These are phyloP conservation scores for Lactarius deliciosus DNA, from an alignment of 768 basidiomycete species.

Conservation along the genomic window DNA sequence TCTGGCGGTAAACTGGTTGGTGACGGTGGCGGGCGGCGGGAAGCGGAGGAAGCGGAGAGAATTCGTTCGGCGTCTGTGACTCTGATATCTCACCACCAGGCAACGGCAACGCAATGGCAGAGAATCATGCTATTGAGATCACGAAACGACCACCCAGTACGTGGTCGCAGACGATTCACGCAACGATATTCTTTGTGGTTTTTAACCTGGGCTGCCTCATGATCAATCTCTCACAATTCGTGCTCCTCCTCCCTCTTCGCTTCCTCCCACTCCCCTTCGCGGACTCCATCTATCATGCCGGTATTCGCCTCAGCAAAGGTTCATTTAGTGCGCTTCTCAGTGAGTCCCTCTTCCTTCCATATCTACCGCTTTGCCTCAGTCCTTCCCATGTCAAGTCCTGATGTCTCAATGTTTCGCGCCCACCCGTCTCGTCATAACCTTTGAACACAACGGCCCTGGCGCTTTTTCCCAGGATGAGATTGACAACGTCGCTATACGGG, in stretches of 20 bases:
- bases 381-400: conserved; percentile 49
- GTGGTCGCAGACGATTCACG: conserved; percentile 53
- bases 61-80: background rate
- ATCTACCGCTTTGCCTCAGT: background rate
- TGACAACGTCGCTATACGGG: conserved; percentile 53
- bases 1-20: background rate
- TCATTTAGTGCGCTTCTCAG: conserved; percentile 74
- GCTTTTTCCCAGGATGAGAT: conserved; percentile 61
- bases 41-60: background rate
- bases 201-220: conserved; percentile 67
- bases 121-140: conserved; percentile 50
- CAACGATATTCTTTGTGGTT: conserved; percentile 51
- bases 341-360: conserved; percentile 37
- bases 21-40: background rate
- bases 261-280: conserved; percentile 61
- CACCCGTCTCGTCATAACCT: conserved; percentile 67
- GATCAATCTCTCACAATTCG: conserved; percentile 71
- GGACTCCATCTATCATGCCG: conserved; percentile 58
- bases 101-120: conserved; percentile 1
- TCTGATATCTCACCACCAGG: background rate
- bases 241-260: conserved; percentile 65
- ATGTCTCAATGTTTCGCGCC: conserved; percentile 84
- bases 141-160: conserved; percentile 50
- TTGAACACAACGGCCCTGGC: conserved; percentile 68
- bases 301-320: conserved; percentile 79